Percentiles rank a stretch among this genome's conserved stretches.
phyloP scores from a whole-genome alignment of 1,284 basidiomycete species.

The Cystobasidium slooffiae region DNA sequence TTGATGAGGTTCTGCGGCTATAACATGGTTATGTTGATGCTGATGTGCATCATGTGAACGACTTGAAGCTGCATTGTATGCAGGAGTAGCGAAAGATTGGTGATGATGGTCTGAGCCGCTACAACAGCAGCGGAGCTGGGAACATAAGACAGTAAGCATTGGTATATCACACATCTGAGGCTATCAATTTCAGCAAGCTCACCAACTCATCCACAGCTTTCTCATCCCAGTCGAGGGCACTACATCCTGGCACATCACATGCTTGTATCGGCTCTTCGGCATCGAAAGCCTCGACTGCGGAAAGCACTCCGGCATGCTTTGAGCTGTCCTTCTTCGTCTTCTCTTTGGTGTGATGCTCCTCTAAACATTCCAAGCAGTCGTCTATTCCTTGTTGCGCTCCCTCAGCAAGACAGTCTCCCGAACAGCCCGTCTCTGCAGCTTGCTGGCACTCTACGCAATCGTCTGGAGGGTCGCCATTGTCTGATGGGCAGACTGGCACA shows the following conservation, averaged over 20 bases:
- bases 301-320: not conserved
- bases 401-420: conserved; percentile 11
- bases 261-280: conserved; percentile 27
- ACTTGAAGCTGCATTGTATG: not conserved
- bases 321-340: not conserved
- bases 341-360: not conserved
- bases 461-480: not conserved
- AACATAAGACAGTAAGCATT: not conserved
- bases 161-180: not conserved
- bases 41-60: not conserved
- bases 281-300: conserved; percentile 12
- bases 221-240: conserved; percentile 40
- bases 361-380: conserved; percentile 23
- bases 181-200: not conserved
- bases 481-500: conserved; percentile 6
- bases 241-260: conserved; percentile 33
- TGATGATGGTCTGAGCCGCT: conserved; percentile 22
- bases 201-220: conserved; percentile 43
- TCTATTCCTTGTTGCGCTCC: not conserved
- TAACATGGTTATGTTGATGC: conserved; percentile 7
- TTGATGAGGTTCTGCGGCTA: not conserved
- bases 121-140: conserved; percentile 39
- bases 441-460: conserved; percentile 19
- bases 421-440: conserved; percentile 22
- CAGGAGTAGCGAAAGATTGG: conserved; percentile 27